These are phyloP conservation scores for Neofusicoccum kwambonambiense DNA, from an alignment of 2,329 filamentous ascomycete genomes.

Conservation along the genomic window DNA sequence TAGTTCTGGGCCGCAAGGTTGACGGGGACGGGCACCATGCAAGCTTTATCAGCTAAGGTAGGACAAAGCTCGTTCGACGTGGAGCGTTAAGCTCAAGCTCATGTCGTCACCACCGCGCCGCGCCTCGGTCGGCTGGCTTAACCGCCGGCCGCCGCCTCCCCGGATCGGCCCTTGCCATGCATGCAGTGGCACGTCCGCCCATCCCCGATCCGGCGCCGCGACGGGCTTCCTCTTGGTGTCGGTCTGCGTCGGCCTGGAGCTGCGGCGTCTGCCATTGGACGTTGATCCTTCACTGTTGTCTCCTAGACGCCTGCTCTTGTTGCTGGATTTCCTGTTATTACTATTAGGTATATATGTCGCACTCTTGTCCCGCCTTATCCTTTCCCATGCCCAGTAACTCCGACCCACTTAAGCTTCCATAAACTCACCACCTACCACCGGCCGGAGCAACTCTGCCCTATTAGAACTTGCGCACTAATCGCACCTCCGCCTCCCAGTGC, in stretches of 20 bases:
- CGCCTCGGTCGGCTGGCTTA: background rate
- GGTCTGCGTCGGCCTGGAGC: background rate
- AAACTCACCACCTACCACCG: background rate
- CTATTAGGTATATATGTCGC: background rate
- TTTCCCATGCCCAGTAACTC: background rate
- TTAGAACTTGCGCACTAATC: background rate
- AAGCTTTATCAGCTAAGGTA: background rate
- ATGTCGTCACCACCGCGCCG: background rate
- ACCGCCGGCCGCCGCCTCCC: background rate
- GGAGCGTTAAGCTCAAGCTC: background rate
- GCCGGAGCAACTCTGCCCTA: background rate
- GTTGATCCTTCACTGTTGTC: too few relatives aligned
- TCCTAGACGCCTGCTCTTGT: too few relatives aligned
- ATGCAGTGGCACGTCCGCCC: background rate
- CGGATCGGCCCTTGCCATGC: slow-evolving; percentile 1
- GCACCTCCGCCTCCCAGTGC: background rate
- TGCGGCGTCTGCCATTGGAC: too few relatives aligned
- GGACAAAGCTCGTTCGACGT: background rate
- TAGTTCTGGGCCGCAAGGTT: background rate
- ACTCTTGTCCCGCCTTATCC: background rate
- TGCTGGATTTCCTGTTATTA: background rate
- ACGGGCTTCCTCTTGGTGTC: background rate
- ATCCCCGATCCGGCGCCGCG: background rate
- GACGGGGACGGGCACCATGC: background rate
- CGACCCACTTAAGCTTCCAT: background rate